A percentile compares a stretch with the other conserved stretches of the same genome.
phyloP scores from a whole-genome alignment of 139 green algal genomes.

The Chlamydomonas sp. region DNA sequence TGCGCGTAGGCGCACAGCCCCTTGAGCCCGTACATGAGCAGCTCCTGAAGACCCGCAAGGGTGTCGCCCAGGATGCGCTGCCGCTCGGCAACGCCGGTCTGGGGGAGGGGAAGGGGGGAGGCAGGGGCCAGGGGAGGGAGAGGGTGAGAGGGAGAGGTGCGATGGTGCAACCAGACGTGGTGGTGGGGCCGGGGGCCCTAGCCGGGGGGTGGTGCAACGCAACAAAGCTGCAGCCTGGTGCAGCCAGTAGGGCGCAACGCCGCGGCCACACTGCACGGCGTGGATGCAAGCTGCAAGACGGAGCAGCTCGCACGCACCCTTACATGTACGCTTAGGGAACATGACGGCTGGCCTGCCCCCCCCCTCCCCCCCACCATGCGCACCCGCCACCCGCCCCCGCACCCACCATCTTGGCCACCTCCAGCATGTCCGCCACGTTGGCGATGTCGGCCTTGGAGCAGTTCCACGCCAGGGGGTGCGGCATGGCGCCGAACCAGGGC shows the following conservation, averaged over 20 bases:
- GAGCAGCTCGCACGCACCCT: not conserved
- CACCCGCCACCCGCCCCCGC: too few relatives aligned
- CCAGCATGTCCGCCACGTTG: conserved; percentile 19
- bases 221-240: not conserved
- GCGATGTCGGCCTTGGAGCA: conserved; percentile 15
- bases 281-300: not conserved
- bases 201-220: not conserved
- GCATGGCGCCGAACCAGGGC: conserved; percentile 52
- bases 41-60: conserved; percentile 71
- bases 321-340: not conserved
- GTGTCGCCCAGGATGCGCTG: conserved; percentile 56
- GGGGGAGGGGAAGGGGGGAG: too few relatives aligned
- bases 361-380: too few relatives aligned
- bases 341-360: too few relatives aligned
- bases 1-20: conserved; percentile 71
- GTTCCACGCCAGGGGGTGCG: conserved; percentile 56
- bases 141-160: not conserved
- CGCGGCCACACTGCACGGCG: too few relatives aligned
- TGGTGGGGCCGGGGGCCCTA: too few relatives aligned
- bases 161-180: not conserved
- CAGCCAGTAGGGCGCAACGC: not conserved
- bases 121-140: not conserved
- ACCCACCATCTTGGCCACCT: too few relatives aligned
- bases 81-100: conserved; percentile 43
- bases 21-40: conserved; percentile 74